Evolutionary conservation across 495 filamentous ascomycete genomes (phyloP).

Genomic region (Parathielavia appendiculata): DNA sequence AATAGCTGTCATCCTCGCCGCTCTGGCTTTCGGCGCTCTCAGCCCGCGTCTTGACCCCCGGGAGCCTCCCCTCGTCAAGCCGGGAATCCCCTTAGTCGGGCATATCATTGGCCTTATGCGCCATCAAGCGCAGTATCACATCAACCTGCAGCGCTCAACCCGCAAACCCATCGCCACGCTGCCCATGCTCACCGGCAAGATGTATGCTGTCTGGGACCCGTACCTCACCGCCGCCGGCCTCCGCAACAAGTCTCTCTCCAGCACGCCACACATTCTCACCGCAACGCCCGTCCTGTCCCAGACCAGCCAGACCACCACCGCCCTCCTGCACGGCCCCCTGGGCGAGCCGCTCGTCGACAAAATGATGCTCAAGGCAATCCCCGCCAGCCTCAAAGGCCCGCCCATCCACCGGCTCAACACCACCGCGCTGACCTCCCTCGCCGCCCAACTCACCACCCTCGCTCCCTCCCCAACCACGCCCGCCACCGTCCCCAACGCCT

Average conservation of each 20-base stretch:
- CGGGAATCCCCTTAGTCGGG: conserved; percentile 28
- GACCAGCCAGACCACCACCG: neutral
- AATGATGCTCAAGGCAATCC: conserved; percentile 2
- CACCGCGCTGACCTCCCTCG: conserved; percentile 6
- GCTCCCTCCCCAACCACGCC: neutral
- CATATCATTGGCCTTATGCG: conserved; percentile 27
- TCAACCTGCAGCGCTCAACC: conserved; percentile 10
- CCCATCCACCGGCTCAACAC: neutral
- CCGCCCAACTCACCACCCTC: neutral
- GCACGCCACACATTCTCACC: conserved; percentile 2
- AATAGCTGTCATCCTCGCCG: neutral
- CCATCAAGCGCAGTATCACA: conserved; percentile 25
- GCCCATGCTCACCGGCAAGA: conserved; percentile 26
- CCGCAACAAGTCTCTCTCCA: conserved; percentile 17
- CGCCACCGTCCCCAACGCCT: conserved; percentile 9
- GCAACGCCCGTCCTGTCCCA: neutral
- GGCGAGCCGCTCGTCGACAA: neutral
- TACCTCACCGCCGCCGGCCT: conserved; percentile 15
- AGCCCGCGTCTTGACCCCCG: conserved; percentile 13
- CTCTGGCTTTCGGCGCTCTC: conserved; percentile 2
- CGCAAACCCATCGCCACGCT: conserved; percentile 22
- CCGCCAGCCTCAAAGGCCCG: neutral
- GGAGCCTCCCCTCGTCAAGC: conserved; percentile 28
- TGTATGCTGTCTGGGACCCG: conserved; percentile 26
- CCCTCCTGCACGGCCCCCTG: neutral